Conservation (phyloP, 2,329 filamentous ascomycete genomes). For the Hypoxylon sp. region DNA sequence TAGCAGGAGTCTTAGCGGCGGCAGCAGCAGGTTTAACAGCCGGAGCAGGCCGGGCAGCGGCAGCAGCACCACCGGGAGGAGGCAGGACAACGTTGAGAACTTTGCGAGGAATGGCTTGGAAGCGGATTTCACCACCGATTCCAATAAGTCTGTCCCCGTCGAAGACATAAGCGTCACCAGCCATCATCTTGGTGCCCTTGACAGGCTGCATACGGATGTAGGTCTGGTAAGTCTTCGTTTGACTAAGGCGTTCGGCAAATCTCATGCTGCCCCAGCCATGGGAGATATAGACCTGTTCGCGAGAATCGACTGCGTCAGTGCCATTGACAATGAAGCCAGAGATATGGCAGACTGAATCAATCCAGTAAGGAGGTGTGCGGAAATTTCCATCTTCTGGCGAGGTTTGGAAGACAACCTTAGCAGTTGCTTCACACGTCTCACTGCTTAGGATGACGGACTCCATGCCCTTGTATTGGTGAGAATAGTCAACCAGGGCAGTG, state of each 20-base stretch:
- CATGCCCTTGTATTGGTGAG: constrained; percentile 66
- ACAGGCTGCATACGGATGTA: constrained; percentile 71
- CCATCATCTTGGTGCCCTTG: constrained; percentile 63
- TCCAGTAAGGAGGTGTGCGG: constrained; percentile 69
- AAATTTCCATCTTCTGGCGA: constrained; percentile 62
- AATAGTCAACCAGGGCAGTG: constrained; percentile 68
- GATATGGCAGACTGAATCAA: constrained; percentile 70
- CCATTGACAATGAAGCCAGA: constrained; percentile 73
- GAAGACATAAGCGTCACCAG: constrained; percentile 68
- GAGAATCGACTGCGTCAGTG: constrained; percentile 66
- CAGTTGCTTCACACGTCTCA: constrained; percentile 66
- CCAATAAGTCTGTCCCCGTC: constrained; percentile 64
- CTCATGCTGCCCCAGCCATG: constrained; percentile 69
- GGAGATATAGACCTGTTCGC: constrained; percentile 68
- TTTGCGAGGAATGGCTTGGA: constrained; percentile 75
- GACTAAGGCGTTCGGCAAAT: constrained; percentile 61
- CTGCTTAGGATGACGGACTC: constrained; percentile 69
- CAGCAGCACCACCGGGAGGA: constrained; percentile 65
- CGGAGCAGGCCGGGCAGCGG: constrained; percentile 53
- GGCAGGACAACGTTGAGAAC: constrained; percentile 76
- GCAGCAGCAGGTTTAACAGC: constrained; percentile 52
- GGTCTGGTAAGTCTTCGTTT: constrained; percentile 63
- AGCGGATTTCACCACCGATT: constrained; percentile 69
- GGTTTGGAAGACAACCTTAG: constrained; percentile 64
- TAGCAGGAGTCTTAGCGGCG: constrained; percentile 53